These are phyloP conservation scores for Patellaria atrata DNA, from an alignment of 495 filamentous ascomycete species.

Conservation along the genomic window DNA sequence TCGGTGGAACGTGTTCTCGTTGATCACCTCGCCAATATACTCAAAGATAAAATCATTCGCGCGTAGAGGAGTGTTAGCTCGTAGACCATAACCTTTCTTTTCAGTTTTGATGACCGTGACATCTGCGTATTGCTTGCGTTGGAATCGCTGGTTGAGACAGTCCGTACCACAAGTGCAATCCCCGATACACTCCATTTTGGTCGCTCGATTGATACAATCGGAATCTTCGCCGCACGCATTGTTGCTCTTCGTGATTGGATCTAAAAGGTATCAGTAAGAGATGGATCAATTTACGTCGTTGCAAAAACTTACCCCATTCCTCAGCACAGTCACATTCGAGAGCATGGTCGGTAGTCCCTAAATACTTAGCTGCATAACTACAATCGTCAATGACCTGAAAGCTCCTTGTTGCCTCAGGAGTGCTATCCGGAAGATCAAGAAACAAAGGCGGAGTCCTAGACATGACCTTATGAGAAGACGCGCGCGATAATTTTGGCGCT, in stretches of 20 bases:
- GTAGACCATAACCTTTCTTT: slow-evolving; percentile 89
- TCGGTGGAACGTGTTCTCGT: slow-evolving; percentile 70
- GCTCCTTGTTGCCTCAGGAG: slow-evolving; percentile 53
- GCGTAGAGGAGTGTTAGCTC: slow-evolving; percentile 61
- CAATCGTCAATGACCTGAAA: slow-evolving; percentile 75
- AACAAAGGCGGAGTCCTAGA: slow-evolving; percentile 49
- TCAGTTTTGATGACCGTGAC: slow-evolving; percentile 95
- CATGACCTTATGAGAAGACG: slow-evolving; percentile 53
- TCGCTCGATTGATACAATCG: slow-evolving; percentile 96
- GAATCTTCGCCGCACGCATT: slow-evolving; percentile 89
- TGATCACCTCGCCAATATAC: slow-evolving; percentile 97
- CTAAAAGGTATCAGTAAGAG: slow-evolving; percentile 31
- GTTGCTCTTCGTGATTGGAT: slow-evolving; percentile 46
- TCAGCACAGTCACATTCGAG: slow-evolving; percentile 92
- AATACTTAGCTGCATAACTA: slow-evolving; percentile 73
- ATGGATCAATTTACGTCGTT: slow-evolving; percentile 6
- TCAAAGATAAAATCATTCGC: slow-evolving; percentile 88
- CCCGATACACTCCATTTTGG: slow-evolving; percentile 88
- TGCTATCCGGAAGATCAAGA: slow-evolving; percentile 55
- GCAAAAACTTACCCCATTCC: slow-evolving; percentile 84
- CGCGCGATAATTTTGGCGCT: slow-evolving; percentile 59
- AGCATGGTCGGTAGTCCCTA: slow-evolving; percentile 82
- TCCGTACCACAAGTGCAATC: slow-evolving; percentile 73
- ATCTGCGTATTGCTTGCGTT: slow-evolving; percentile 73
- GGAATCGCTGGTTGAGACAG: slow-evolving; percentile 93